Evolutionary conservation across 2,329 filamentous ascomycete genomes (phyloP), one percentile per base, ranked within the genome.

Genomic region (Xylariaceae sp.): DNA sequence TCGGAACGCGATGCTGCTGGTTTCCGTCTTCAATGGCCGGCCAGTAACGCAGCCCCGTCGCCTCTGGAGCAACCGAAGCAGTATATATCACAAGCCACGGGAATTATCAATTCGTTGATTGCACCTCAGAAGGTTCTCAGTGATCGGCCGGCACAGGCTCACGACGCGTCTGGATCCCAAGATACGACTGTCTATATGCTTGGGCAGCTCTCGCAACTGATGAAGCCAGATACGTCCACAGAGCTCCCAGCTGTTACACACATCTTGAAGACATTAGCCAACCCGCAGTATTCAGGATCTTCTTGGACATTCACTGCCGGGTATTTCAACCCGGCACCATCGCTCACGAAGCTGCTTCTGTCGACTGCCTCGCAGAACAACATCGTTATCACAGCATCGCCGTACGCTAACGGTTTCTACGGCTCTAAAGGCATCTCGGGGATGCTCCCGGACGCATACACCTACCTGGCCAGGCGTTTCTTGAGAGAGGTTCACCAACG

Each of bases 241-340:
- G 92, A 98, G 57, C 79, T 92, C 10, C 87, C 86, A 1, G 82
- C 83, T 12, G 65, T 98, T 13, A 86, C 77, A 0, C 74, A 75
- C 29, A 73, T 96, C 24, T 71, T 96, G 3, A 72, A 72, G 27
- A 74, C 73, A 1, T 70, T 95, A 3, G 70, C 80, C 0, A 62
- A 59, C 0, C 72, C 82, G 0, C 63, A 70, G 5, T 83, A 86
- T 49, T 64, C 68, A 8, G 71, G 75, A 21, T 84, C 83, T 0
- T 81, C 77, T 11, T 98, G 92, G 92, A 92, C 87, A 0, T 96
- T 98, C 58, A 96, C 92, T 1, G 92, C 92, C 0, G 92, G 92
- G 33, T 98, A 98, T 64, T 98, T 98, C 66, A 98, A 98, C 64
- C 94, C 94, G 36, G 88, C 88, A 5, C 83, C 88, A 0, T 78